A percentile compares a stretch with the other conserved stretches of the same genome.
Conservation (phyloP, 495 filamentous ascomycete genomes). For the Durotheca rogersii region DNA sequence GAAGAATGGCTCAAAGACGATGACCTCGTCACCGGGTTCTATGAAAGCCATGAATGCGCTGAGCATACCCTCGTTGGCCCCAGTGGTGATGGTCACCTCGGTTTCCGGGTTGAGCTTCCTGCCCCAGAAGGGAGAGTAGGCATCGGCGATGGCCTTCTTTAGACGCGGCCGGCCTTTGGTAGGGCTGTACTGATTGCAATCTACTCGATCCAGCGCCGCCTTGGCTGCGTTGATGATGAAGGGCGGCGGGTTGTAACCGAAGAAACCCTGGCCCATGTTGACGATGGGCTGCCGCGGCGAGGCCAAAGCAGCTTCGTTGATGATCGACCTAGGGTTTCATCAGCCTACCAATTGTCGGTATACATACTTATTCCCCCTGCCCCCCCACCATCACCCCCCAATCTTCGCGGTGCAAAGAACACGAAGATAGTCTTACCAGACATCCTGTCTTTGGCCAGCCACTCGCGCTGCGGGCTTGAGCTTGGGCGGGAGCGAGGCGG, state of each 20-base stretch:
- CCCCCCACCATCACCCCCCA: too few relatives aligned
- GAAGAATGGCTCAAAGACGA: constrained; percentile 98
- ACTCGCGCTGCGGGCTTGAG: constrained; percentile 75
- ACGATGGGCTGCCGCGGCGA: constrained; percentile 89
- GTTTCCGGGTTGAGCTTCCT: constrained; percentile 79
- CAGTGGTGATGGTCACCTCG: constrained; percentile 92
- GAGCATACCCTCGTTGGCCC: constrained; percentile 97
- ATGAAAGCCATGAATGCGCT: constrained; percentile 98
- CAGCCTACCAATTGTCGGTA: neutral
- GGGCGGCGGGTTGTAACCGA: constrained; percentile 92
- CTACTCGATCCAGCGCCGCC: constrained; percentile 82
- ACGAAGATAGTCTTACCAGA: constrained; percentile 69
- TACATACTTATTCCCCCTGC: too few relatives aligned
- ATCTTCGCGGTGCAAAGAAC: too few relatives aligned
- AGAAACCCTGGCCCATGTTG: constrained; percentile 97
- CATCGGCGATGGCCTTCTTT: constrained; percentile 85
- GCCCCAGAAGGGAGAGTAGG: constrained; percentile 85
- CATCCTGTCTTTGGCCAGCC: constrained; percentile 82
- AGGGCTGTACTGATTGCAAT: constrained; percentile 98
- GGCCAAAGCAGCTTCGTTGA: constrained; percentile 84
- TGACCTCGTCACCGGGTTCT: constrained; percentile 91
- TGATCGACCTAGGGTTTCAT: constrained; percentile 68
- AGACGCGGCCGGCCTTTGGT: constrained; percentile 89
- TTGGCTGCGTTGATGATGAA: constrained; percentile 94
- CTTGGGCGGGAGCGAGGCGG: constrained; percentile 35